These are phyloP conservation scores for Acrodontium crateriforme DNA, from an alignment of 2,329 filamentous ascomycete genomes.

Conservation along the genomic window DNA sequence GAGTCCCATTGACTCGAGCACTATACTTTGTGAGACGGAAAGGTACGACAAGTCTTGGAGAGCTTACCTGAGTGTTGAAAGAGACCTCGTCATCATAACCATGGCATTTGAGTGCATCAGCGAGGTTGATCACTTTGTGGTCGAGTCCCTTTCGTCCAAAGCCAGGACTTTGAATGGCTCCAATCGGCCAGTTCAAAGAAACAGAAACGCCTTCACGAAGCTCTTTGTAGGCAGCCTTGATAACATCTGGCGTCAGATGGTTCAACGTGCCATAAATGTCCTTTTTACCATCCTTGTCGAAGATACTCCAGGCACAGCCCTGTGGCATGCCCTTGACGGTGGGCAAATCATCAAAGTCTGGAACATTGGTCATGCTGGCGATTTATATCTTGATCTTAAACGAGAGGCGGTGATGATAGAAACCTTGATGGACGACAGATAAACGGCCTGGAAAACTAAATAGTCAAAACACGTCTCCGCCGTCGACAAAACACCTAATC, in stretches of 20 bases:
- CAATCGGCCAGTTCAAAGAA: conserved; percentile 27
- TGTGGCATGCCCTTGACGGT: conserved; percentile 27
- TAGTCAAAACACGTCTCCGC: no score
- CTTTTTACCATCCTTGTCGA: conserved; percentile 30
- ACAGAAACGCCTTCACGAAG: conserved; percentile 29
- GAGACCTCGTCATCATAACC: conserved; percentile 33
- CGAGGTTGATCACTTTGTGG: conserved; percentile 23
- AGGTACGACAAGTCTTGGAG: conserved; percentile 8
- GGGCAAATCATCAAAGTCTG: conserved; percentile 29
- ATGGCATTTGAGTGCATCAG: conserved; percentile 20
- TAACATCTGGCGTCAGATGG: conserved; percentile 30
- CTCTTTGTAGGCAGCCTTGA: conserved; percentile 29
- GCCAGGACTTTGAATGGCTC: conserved; percentile 23
- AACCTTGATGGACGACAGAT: no score
- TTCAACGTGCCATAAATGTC: conserved; percentile 33
- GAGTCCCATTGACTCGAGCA: conserved; percentile 33
- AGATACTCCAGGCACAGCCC: conserved; percentile 30
- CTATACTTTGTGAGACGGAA: background rate
- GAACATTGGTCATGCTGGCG: conserved; percentile 19
- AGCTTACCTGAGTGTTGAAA: conserved; percentile 37
- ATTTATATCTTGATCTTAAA: no score
- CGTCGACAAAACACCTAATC: no score
- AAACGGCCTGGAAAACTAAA: no score
- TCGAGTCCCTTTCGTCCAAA: conserved; percentile 22
- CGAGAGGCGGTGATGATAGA: no score